Base-by-base conservation (phyloP, 306 rosid genomes). In the Canavalia gladiata region DNA sequence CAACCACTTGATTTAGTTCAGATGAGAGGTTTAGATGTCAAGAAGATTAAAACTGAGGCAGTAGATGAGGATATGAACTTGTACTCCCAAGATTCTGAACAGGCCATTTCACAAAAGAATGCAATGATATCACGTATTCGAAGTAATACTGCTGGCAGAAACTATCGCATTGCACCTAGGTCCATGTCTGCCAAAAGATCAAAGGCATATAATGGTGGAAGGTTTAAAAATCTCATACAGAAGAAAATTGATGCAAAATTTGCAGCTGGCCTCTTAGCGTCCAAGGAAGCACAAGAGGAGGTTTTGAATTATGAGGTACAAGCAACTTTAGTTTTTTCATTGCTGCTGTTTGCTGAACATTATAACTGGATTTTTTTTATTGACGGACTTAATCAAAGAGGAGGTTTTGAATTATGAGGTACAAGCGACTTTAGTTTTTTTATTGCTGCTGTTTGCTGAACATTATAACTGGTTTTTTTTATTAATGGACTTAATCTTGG, bases 261-360 rank as follows among this genome's bases (percentile, higher is more conserved):
- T 83, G 90, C 86, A 37, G 97, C 92, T 85, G 76, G 82, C 64
- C 90, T 88, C 60, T 71, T 95, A 25, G 87, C 88, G 67, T 86
- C 95, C 37, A 86, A 82, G 84, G 97, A 91, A 72, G 98, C 98
- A 68, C 92, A 79, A 72, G 94, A 91, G 76, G 97, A 95, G 90
- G 80, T 95, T 75, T 80, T 93, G 57, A 86, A 78, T 82, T 77
- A 76, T 31, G 98, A 91, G 95, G 98, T 92, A 90, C 67, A 68
- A n/a, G 39, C 35, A 68, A 59, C 45, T 52, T 70, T 47, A 7
- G 45, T 5, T 33, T 33, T 69, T 54, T 49, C 25, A 35, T 75
- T 46, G 7, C 7, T 55, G 47, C 43, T 29, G 29, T 28, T 29
- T 57, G 52, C 51, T 8, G 18, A 57, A 49, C 67, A 72, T 25